These are phyloP conservation scores for Chalciporus chontae DNA, from an alignment of 768 basidiomycete genomes.

Conservation along the genomic window DNA sequence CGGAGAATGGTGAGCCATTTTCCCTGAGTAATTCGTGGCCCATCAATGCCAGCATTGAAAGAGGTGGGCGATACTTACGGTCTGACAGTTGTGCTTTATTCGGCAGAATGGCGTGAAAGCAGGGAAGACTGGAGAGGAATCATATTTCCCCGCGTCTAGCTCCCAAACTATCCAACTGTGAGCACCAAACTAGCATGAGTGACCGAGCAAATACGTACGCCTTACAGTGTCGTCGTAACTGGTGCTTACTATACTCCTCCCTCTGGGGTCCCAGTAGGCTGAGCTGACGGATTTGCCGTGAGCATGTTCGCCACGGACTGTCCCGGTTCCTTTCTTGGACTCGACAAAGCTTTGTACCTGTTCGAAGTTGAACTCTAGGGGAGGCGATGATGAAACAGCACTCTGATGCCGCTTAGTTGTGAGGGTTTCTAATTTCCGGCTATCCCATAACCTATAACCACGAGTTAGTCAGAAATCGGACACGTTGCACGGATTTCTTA, in stretches of 20 bases:
- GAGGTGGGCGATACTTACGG: slow-evolving; percentile 42
- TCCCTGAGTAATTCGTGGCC: slow-evolving; percentile 44
- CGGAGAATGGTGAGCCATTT: slow-evolving; percentile 77
- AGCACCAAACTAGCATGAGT: slow-evolving; percentile 3
- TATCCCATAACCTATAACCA: slow-evolving; percentile 70
- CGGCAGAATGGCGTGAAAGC: slow-evolving; percentile 61
- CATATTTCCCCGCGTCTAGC: slow-evolving; percentile 48
- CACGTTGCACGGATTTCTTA: slow-evolving; percentile 24
- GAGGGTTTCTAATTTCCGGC: slow-evolving; percentile 56
- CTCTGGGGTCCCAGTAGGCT: slow-evolving; percentile 83
- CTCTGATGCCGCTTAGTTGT: no score
- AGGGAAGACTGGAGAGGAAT: slow-evolving; percentile 48
- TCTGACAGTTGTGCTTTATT: slow-evolving; percentile 75
- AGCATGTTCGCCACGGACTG: slow-evolving; percentile 58
- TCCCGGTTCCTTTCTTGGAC: slow-evolving; percentile 50
- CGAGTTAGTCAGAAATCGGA: background rate
- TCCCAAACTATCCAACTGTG: slow-evolving; percentile 64
- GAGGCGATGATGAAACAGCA: slow-evolving; percentile 16
- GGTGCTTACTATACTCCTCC: slow-evolving; percentile 76
- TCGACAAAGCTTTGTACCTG: slow-evolving; percentile 46
- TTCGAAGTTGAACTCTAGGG: slow-evolving; percentile 37
- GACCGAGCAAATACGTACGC: slow-evolving; percentile 40
- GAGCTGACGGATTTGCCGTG: slow-evolving; percentile 80
- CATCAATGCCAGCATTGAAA: background rate
- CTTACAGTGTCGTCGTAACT: slow-evolving; percentile 78